These are phyloP conservation scores for Saussurea involucrata DNA, from an alignment of 129 eudicot species.

Conservation along the genomic window DNA sequence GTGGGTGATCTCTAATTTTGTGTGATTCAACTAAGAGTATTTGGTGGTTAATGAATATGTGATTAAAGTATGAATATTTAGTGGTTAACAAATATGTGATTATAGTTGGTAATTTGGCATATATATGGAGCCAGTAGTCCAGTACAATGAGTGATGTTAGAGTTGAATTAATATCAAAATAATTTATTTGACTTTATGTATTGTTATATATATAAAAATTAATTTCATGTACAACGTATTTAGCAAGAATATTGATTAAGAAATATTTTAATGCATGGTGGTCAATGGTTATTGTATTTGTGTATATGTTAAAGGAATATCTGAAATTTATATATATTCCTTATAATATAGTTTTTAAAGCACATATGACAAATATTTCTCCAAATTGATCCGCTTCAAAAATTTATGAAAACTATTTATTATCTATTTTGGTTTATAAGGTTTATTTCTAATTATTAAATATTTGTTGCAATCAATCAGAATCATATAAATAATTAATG, in stretches of 20 bases:
- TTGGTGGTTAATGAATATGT: neutral
- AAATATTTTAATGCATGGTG: neutral
- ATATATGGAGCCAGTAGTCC: neutral
- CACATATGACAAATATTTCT: neutral
- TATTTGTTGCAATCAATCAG: neutral
- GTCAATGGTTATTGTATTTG: constrained; percentile 10
- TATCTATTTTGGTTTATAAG: neutral
- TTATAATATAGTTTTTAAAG: neutral
- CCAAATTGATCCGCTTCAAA: neutral
- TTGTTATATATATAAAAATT: neutral
- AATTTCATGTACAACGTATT: constrained; percentile 15
- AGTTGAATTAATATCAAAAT: neutral
- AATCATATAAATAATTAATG: neutral
- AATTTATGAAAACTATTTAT: neutral
- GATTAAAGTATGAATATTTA: neutral
- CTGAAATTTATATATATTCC: neutral
- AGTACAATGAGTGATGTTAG: neutral
- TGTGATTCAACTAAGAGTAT: neutral
- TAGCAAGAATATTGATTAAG: neutral
- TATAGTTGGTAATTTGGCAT: neutral
- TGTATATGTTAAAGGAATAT: no score
- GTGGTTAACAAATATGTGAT: neutral
- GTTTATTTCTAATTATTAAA: neutral
- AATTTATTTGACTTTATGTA: neutral
- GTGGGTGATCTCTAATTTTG: neutral